Percentiles rank a stretch among this genome's conserved stretches.
Evolutionary conservation across 352 stramenopile species (phyloP).

Genomic region (Pythium phragmitis): DNA sequence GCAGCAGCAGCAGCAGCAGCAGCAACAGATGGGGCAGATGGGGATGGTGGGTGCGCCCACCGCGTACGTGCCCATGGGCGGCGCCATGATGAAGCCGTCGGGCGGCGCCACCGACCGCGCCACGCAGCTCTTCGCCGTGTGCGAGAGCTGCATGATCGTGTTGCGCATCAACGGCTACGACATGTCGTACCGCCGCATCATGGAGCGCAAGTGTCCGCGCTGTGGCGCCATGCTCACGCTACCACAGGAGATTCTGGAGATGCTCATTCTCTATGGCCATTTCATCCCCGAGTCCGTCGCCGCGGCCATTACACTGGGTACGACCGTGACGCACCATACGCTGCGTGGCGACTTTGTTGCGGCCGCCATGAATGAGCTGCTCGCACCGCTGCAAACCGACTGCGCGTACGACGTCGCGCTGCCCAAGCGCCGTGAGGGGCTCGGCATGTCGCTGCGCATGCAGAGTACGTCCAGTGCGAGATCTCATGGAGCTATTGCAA

Average conservation of each 20-base stretch:
- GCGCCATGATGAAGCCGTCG: conserved; percentile 20
- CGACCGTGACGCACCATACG: conserved; percentile 71
- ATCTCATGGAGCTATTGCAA: background rate
- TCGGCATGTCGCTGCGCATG: conserved; percentile 88
- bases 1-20: conserved; percentile 9
- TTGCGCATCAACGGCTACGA: conserved; percentile 64
- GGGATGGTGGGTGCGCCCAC: conserved; percentile 17
- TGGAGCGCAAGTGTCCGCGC: conserved; percentile 75
- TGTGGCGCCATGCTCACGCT: conserved; percentile 59
- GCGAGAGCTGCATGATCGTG: conserved; percentile 74
- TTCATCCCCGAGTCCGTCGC: conserved; percentile 74
- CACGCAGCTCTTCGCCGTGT: conserved; percentile 64
- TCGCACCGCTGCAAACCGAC: conserved; percentile 75
- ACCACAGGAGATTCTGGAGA: conserved; percentile 82
- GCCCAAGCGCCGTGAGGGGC: conserved; percentile 72
- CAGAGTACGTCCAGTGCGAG: conserved; percentile 50
- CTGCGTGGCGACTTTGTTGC: conserved; percentile 79
- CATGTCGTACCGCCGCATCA: conserved; percentile 81
- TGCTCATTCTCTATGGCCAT: conserved; percentile 85
- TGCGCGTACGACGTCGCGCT: conserved; percentile 83
- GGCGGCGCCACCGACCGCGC: conserved; percentile 36
- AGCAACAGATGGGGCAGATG: conserved; percentile 20
- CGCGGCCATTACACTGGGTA: conserved; percentile 59
- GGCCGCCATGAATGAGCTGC: conserved; percentile 81
- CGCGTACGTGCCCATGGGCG: conserved; percentile 20